Conservation (phyloP, 371 early-diverging fungal species). For the Catenaria anguillulae region DNA sequence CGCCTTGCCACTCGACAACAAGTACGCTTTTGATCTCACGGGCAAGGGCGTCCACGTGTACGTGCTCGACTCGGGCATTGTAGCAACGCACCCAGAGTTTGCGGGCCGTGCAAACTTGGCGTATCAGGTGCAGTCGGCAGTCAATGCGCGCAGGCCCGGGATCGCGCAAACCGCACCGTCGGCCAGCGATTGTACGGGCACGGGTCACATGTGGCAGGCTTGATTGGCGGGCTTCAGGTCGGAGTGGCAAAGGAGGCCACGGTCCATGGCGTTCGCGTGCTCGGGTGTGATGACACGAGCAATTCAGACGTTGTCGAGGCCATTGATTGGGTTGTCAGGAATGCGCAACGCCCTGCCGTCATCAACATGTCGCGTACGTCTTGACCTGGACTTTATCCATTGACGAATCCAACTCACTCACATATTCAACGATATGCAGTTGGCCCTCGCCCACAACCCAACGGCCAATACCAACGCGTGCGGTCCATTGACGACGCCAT, state of each 20-base stretch:
- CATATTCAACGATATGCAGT: too few species aligned
- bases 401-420: too few species aligned
- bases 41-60: conserved; percentile 27
- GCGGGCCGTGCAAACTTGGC: conserved; percentile 13
- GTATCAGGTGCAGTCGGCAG: background rate
- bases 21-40: conserved; percentile 10
- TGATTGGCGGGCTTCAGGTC: conserved; percentile 21
- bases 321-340: conserved; percentile 10
- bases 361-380: conserved; percentile 16
- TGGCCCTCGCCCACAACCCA: background rate
- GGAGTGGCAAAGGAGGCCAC: conserved; percentile 28
- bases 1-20: background rate
- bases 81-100: conserved; percentile 27
- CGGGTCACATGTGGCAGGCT: conserved; percentile 33
- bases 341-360: conserved; percentile 12
- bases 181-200: conserved; percentile 39
- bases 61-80: conserved; percentile 33
- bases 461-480: background rate
- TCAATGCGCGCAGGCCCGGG: background rate
- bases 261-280: conserved; percentile 23
- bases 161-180: too few species aligned
- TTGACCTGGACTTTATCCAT: background rate
- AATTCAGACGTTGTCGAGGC: conserved; percentile 13
- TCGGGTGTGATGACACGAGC: conserved; percentile 11
- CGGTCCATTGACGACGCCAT: conserved; percentile 5